phyloP scores from a whole-genome alignment of 2,329 filamentous ascomycete genomes.

The Hypomyces perniciosus region DNA sequence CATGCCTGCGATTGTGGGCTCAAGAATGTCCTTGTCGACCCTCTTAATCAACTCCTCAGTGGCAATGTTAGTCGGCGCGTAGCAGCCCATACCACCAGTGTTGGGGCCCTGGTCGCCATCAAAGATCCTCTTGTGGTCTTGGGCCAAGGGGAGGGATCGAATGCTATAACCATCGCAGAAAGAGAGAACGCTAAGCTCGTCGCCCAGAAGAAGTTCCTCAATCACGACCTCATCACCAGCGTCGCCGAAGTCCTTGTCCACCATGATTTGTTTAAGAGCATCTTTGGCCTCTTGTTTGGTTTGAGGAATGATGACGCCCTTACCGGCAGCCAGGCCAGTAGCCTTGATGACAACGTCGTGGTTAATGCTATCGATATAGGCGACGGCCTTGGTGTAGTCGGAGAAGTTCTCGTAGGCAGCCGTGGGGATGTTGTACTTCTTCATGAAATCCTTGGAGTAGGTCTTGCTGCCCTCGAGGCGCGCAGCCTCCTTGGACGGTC shows the following conservation, averaged over 20 bases:
- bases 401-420: conserved; percentile 86
- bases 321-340: conserved; percentile 83
- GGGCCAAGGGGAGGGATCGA: conserved; percentile 77
- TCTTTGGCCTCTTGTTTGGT: conserved; percentile 75
- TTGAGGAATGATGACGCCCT: conserved; percentile 86
- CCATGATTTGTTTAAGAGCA: conserved; percentile 85
- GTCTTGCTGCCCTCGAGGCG: conserved; percentile 94
- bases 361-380: conserved; percentile 65
- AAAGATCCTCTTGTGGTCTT: conserved; percentile 93
- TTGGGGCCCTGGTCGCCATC: conserved; percentile 89
- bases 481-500: conserved; percentile 77
- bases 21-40: conserved; percentile 76
- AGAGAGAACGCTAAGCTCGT: conserved; percentile 85
- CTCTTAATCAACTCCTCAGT: conserved; percentile 68
- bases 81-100: conserved; percentile 97
- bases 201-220: conserved; percentile 85
- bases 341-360: conserved; percentile 91
- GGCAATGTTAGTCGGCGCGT: conserved; percentile 80
- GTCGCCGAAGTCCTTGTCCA: conserved; percentile 75
- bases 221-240: conserved; percentile 91
- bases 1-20: conserved; percentile 87
- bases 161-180: conserved; percentile 88
- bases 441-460: conserved; percentile 98
- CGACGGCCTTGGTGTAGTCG: conserved; percentile 63
- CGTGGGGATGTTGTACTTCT: conserved; percentile 80